Evolutionary conservation across 306 rosid species (phyloP), one percentile per base, ranked within the genome.

Genomic region (Sechiopsis laciniata): DNA sequence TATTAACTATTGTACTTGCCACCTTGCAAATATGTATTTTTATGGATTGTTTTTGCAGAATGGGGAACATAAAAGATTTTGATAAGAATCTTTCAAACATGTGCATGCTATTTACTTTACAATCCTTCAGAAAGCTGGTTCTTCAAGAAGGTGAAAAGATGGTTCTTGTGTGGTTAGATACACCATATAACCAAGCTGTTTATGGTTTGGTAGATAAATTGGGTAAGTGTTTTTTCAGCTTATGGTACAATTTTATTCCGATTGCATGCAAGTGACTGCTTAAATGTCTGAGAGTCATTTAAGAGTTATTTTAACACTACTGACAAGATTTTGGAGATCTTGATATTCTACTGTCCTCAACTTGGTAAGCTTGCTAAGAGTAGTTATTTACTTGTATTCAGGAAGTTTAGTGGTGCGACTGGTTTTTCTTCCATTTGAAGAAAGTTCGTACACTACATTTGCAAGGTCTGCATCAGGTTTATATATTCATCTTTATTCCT

Each of bases 121-220:
- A 89, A 80, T 94, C 97, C 68, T 83, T 87, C 72, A 81, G 90
- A 78, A 94, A 94, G 83, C 78, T 90, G 85, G 81, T 94, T 78
- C 97, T 94, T 83, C 96, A 94, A 82, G 98, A 94, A 94, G 98
- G 98, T 74, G 97, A 94, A 82, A 94, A 91, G 83, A 84, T 94
- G 83, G 95, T 94, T 75, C 97, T 94, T 76, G 96, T 89, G 55
- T 88, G 97, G 96, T 75, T 89, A 56, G 98, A 91, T 69, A 88
- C 98, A 76, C 96, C 96, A 57, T 90, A 85, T 82, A 90, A 90
- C 80, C 97, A 94, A 86, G 98, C 97, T 64, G 92, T 87, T 24
- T 90, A 94, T 75, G 97, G 97, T 62, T 83, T 94, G 52, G 96
- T 94, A 61, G 98, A 94, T 78, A 90, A 91, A 83, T 80, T 94